Evolutionary conservation across 1,139 yeast genomes (phyloP).

Genomic region (Hanseniaspora sp.): DNA sequence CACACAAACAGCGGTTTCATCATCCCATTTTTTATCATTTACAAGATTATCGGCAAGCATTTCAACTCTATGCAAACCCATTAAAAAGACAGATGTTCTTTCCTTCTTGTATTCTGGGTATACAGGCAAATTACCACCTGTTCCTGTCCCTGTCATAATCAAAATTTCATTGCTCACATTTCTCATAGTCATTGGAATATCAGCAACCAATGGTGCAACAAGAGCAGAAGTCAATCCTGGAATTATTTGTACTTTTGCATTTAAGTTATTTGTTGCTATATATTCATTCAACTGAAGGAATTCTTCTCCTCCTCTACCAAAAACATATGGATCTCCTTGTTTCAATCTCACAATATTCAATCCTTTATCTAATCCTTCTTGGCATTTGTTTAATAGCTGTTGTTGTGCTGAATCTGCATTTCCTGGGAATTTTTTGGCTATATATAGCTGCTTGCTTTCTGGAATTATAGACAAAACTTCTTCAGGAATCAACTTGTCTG

Average conservation of each 20-base stretch:
- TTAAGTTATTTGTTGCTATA: not conserved
- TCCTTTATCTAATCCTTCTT: slow-evolving; percentile 53
- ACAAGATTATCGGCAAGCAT: slow-evolving; percentile 54
- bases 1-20: slow-evolving; percentile 65
- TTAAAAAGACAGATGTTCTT: slow-evolving; percentile 76
- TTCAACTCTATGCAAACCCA: slow-evolving; percentile 78
- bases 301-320: slow-evolving; percentile 97
- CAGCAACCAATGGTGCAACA: slow-evolving; percentile 77
- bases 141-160: slow-evolving; percentile 90
- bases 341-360: slow-evolving; percentile 75
- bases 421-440: slow-evolving; percentile 92
- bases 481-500: slow-evolving; percentile 88
- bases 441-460: slow-evolving; percentile 56
- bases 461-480: slow-evolving; percentile 78
- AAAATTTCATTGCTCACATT: slow-evolving; percentile 87
- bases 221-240: slow-evolving; percentile 89
- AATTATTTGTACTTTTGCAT: slow-evolving; percentile 57
- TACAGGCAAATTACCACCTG: slow-evolving; percentile 69
- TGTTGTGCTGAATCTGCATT: slow-evolving; percentile 91
- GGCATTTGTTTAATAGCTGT: slow-evolving; percentile 62
- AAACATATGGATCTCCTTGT: slow-evolving; percentile 95
- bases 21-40: slow-evolving; percentile 50
- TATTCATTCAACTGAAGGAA: slow-evolving; percentile 34
- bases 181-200: slow-evolving; percentile 84
- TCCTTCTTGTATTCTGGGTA: slow-evolving; percentile 56